Evolutionary conservation across 2,329 filamentous ascomycete genomes (phyloP).

Genomic region (Monilinia fructicola): DNA sequence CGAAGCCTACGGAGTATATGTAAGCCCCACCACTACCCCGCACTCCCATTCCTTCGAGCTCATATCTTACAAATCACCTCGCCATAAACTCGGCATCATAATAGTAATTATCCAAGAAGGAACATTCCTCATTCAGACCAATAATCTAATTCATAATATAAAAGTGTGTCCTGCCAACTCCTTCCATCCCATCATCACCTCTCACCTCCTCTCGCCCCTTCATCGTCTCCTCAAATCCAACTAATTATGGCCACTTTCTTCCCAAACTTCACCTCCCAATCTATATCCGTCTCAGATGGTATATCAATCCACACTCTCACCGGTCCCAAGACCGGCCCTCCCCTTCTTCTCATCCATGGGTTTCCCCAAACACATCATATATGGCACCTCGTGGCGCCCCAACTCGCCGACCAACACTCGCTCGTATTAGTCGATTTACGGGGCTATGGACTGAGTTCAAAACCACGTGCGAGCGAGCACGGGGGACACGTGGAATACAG

Average conservation of each 20-base stretch:
- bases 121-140: no score
- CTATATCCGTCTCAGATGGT: background rate
- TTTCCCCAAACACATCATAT: constrained; percentile 54
- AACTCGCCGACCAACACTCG: constrained; percentile 45
- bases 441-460: constrained; percentile 53
- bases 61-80: background rate
- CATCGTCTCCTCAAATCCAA: background rate
- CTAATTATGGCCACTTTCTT: background rate
- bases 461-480: constrained; percentile 39
- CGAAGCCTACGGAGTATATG: no score
- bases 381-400: constrained; percentile 50
- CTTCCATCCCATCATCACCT: background rate
- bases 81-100: background rate
- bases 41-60: background rate
- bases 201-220: background rate
- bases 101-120: background rate
- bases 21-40: constrained; percentile 3
- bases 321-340: constrained; percentile 35
- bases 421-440: constrained; percentile 51
- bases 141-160: no score
- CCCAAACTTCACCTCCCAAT: constrained; percentile 3
- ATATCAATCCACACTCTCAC: background rate
- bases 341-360: constrained; percentile 51
- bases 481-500: constrained; percentile 41
- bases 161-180: background rate